phyloP scores from a whole-genome alignment of 2,329 filamentous ascomycete species.

The Phymatotrichopsis omnivora region DNA sequence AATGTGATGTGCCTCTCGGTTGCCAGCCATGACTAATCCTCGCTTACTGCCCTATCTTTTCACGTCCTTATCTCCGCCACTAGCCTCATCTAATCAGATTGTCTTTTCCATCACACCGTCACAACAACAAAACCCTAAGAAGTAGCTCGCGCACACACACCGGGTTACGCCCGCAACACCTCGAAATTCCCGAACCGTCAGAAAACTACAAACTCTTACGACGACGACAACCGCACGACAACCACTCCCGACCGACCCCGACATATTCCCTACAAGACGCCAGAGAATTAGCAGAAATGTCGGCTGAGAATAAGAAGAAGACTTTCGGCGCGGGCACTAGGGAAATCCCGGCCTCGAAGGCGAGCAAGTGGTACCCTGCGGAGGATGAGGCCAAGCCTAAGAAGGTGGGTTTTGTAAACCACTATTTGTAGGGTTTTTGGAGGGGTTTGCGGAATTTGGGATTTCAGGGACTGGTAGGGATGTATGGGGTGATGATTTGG shows the following conservation, averaged over 20 bases:
- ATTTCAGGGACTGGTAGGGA: not conserved
- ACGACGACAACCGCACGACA: constrained; percentile 38
- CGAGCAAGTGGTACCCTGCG: constrained; percentile 97
- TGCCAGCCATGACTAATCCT: too few species aligned
- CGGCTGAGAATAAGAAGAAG: constrained; percentile 62
- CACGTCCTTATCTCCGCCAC: too few species aligned
- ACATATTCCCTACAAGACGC: constrained; percentile 31
- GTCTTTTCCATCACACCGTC: not conserved
- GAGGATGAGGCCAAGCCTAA: constrained; percentile 80
- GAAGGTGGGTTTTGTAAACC: constrained; percentile 63
- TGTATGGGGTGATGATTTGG: constrained; percentile 6
- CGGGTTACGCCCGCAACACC: not conserved
- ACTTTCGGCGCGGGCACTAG: constrained; percentile 96
- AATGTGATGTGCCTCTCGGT: too few species aligned
- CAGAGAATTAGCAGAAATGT: constrained; percentile 44
- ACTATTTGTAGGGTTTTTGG: constrained; percentile 2
- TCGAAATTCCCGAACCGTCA: too few species aligned
- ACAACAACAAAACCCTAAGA: not conserved
- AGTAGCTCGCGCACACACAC: not conserved
- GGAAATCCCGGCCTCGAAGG: constrained; percentile 82
- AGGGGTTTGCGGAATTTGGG: constrained; percentile 15
- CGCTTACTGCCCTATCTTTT: too few species aligned
- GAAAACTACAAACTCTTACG: constrained; percentile 46
- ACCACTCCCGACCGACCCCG: constrained; percentile 35
- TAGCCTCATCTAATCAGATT: not conserved